Percentiles rank a stretch among this genome's conserved stretches.
Evolutionary conservation across 164 flowering plant genomes (phyloP).

Genomic region (Stephania japonica): DNA sequence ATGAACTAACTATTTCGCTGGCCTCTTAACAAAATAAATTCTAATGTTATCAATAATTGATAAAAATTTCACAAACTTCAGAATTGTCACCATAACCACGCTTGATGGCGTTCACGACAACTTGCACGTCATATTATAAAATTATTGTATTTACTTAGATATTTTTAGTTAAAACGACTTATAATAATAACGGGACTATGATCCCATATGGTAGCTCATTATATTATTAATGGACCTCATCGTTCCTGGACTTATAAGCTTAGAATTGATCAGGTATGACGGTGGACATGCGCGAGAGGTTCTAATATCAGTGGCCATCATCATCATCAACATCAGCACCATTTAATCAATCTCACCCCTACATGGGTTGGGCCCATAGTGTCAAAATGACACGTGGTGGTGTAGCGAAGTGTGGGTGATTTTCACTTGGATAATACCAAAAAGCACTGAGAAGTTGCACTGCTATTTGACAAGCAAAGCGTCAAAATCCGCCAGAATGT

Average conservation of each 20-base stretch:
- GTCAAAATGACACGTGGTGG: background rate
- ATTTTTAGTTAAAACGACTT: too few species aligned
- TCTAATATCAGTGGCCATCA: background rate
- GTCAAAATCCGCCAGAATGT: slow-evolving; percentile 2
- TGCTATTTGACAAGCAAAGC: background rate
- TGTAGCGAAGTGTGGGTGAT: background rate
- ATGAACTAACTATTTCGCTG: too few species aligned
- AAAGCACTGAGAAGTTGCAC: background rate
- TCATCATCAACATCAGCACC: background rate
- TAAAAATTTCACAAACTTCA: too few species aligned
- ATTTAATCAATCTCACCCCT: background rate
- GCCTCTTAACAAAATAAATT: too few species aligned
- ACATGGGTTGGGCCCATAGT: background rate
- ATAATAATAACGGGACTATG: too few species aligned
- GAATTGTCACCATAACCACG: too few species aligned
- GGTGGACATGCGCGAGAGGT: background rate
- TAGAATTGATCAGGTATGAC: background rate
- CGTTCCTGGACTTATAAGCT: background rate
- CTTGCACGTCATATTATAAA: too few species aligned
- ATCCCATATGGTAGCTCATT: too few species aligned
- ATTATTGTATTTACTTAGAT: too few species aligned
- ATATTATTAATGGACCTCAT: background rate
- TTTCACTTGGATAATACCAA: background rate
- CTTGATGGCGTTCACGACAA: too few species aligned
- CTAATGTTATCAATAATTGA: too few species aligned